A percentile compares a stretch with the other conserved stretches of the same genome.
Evolutionary conservation across 139 green algal species (phyloP).

Genomic region (Haematococcus lacustris): DNA sequence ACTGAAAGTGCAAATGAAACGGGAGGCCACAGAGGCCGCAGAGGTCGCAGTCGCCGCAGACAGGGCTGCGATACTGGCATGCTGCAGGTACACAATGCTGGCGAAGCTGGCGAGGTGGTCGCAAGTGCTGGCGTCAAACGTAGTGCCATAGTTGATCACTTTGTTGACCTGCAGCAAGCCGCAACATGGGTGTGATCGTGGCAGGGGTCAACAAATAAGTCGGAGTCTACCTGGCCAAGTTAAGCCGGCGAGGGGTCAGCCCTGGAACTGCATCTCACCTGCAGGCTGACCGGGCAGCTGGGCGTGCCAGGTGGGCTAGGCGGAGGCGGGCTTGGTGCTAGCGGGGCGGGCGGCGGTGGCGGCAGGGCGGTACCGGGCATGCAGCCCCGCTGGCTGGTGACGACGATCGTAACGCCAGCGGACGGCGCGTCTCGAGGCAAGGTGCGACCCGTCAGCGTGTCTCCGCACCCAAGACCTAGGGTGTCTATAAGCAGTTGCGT

Average conservation of each 20-base stretch:
- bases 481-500: neutral
- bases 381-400: neutral
- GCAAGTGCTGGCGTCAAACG: neutral
- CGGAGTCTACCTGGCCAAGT: too few relatives aligned
- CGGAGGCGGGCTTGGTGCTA: neutral
- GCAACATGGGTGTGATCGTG: too few relatives aligned
- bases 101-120: slow-evolving; percentile 1
- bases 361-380: neutral
- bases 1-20: neutral
- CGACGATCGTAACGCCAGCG: neutral
- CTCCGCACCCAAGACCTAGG: neutral
- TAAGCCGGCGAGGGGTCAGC: too few relatives aligned
- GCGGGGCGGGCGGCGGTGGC: neutral
- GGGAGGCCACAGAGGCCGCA: neutral
- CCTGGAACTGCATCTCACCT: too few relatives aligned
- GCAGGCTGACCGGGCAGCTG: neutral
- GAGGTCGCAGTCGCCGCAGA: neutral
- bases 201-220: too few relatives aligned
- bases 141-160: neutral
- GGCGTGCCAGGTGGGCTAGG: neutral
- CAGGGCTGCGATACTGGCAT: too few relatives aligned
- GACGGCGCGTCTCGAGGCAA: neutral
- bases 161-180: too few relatives aligned
- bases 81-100: slow-evolving; percentile 4
- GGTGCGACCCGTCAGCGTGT: neutral